A percentile compares a stretch with the other conserved stretches of the same genome.
These are phyloP conservation scores for Glarea lozoyensis DNA, from an alignment of 495 filamentous ascomycete genomes.

Conservation along the genomic window DNA sequence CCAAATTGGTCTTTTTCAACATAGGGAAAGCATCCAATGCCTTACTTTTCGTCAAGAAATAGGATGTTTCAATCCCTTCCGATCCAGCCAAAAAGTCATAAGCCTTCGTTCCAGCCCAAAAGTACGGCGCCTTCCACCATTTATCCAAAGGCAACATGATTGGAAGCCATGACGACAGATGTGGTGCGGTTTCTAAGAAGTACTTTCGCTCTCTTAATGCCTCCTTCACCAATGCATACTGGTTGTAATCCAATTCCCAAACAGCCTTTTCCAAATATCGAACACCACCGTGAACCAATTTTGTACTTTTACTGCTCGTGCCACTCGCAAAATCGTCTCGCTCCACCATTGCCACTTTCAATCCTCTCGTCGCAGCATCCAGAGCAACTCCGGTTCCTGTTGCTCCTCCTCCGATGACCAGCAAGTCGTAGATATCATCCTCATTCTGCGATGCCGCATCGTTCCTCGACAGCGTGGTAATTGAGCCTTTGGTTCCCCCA, in stretches of 20 bases:
- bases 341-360: slow-evolving; percentile 93
- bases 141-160: slow-evolving; percentile 95
- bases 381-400: slow-evolving; percentile 90
- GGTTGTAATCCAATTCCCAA: slow-evolving; percentile 91
- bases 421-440: slow-evolving; percentile 65
- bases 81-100: slow-evolving; percentile 93
- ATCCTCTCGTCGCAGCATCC: slow-evolving; percentile 84
- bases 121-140: slow-evolving; percentile 98
- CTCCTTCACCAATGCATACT: slow-evolving; percentile 89
- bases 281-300: slow-evolving; percentile 94
- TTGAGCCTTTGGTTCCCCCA: slow-evolving; percentile 19
- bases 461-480: slow-evolving; percentile 4
- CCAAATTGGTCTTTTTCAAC: slow-evolving; percentile 76
- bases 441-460: slow-evolving; percentile 22
- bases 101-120: slow-evolving; percentile 90
- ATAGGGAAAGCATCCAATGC: slow-evolving; percentile 97
- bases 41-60: slow-evolving; percentile 91
- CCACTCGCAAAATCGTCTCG: slow-evolving; percentile 90
- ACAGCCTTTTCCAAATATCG: slow-evolving; percentile 95
- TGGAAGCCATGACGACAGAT: slow-evolving; percentile 88
- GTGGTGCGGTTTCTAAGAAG: slow-evolving; percentile 91
- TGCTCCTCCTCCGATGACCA: slow-evolving; percentile 88
- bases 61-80: slow-evolving; percentile 94
- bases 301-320: slow-evolving; percentile 95
- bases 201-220: slow-evolving; percentile 94